phyloP scores from a whole-genome alignment of 2,329 filamentous ascomycete genomes.

The Trichoderma simmonsii region DNA sequence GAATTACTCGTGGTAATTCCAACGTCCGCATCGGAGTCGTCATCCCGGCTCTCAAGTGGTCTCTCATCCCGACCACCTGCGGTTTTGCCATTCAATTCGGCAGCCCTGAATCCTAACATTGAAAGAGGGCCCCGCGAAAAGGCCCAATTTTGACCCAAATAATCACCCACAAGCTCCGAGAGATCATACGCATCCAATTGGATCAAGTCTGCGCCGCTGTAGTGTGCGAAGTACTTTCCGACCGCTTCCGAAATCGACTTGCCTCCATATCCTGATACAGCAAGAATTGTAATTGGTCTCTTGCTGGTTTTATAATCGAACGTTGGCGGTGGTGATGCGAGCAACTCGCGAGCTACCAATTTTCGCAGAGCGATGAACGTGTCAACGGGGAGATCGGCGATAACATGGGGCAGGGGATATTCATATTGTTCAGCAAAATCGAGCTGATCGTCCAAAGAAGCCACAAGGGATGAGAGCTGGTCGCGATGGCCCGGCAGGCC shows the following conservation, averaged over 20 bases:
- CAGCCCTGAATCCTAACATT: slow-evolving; percentile 54
- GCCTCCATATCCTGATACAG: slow-evolving; percentile 39
- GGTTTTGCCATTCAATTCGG: slow-evolving; percentile 53
- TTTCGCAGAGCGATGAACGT: slow-evolving; percentile 33
- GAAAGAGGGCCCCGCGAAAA: slow-evolving; percentile 48
- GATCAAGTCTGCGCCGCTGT: slow-evolving; percentile 64
- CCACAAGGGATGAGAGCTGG: slow-evolving; percentile 28
- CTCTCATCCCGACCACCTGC: slow-evolving; percentile 44
- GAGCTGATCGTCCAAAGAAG: slow-evolving; percentile 29
- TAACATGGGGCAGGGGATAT: slow-evolving; percentile 33
- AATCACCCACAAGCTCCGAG: slow-evolving; percentile 65
- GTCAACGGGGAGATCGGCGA: slow-evolving; percentile 35
- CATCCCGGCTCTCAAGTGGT: slow-evolving; percentile 32
- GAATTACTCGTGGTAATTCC: slow-evolving; percentile 31
- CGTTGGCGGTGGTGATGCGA: slow-evolving; percentile 26
- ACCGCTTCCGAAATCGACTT: slow-evolving; percentile 43
- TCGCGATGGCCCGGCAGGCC: slow-evolving; percentile 31
- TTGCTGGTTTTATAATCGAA: slow-evolving; percentile 35
- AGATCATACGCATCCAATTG: slow-evolving; percentile 67
- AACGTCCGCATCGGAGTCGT: slow-evolving; percentile 35
- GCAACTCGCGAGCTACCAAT: slow-evolving; percentile 31
- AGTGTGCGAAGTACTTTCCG: slow-evolving; percentile 60
- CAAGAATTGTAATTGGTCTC: slow-evolving; percentile 39
- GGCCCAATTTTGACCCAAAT: slow-evolving; percentile 61
- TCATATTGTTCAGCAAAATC: slow-evolving; percentile 32